Evolutionary conservation across 768 basidiomycete genomes (phyloP), one percentile per base, ranked within the genome.

Genomic region (Coprinopsis marcescibilis): DNA sequence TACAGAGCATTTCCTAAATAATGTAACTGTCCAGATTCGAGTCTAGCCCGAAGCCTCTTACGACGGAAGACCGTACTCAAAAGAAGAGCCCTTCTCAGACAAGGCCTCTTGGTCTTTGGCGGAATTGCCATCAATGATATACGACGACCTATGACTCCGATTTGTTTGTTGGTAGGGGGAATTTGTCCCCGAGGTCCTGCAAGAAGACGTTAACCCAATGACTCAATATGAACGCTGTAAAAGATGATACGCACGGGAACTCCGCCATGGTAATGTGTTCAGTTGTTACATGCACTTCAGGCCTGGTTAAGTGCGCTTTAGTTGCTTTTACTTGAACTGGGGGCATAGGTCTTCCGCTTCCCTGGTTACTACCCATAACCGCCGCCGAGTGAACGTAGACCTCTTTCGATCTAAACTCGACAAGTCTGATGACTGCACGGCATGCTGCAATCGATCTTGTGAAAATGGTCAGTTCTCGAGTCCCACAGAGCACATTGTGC

Each of bases 351-450:
- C 60, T 64, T 23, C 64, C 64, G 19, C 67, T 64, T 40, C 60
- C 55, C 17, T 62, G 56, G 46, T 62, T 63, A 35, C 57, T 63
- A 19, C 59, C n/a, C n/a, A n/a, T 61, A 30, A 70, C 61, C 11
- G 61, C 66, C 41, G 72, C 63, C 1, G 77, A 73, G 53, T 76
- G 72, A 7, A 76, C 58, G 49, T 74, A 75, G 17, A 70, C 62
- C 21, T 76, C 70, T 46, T 55, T 64, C 34, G 65, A 57, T 52
- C 65, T 73, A 53, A 77, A 81, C 43, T 81, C 79, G 29, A 77
- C 71, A 19, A 86, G 67, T 49, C 81, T 72, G 59, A 83, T 81
- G 36, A 85, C 83, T 23, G 80, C 76, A 35, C 84, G 76, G 59
- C 81, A 81, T 23, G 84, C 78, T 17, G 82, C 80, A 43, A 82